These are phyloP conservation scores for Penicillium corylophilum DNA, from an alignment of 2,329 filamentous ascomycete genomes.

Conservation along the genomic window DNA sequence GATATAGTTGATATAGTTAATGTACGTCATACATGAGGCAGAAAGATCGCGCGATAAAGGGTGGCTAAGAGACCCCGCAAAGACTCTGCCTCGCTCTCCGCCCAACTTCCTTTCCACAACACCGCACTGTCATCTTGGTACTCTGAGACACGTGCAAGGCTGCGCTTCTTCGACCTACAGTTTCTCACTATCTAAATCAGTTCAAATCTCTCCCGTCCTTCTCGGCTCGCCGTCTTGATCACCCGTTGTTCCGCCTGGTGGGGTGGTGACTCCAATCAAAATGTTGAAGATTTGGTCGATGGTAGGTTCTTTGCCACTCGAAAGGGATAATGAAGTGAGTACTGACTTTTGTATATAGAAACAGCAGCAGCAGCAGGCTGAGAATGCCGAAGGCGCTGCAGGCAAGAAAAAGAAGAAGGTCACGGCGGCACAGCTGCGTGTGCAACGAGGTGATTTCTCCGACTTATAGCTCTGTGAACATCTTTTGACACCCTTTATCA, in stretches of 20 bases:
- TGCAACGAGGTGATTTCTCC: slow-evolving; percentile 76
- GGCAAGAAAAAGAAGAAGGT: slow-evolving; percentile 97
- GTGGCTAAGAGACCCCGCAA: not conserved
- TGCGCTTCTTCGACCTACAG: not conserved
- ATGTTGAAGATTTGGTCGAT: slow-evolving; percentile 99
- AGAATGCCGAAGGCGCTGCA: slow-evolving; percentile 79
- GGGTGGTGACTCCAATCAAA: slow-evolving; percentile 45
- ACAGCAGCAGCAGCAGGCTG: slow-evolving; percentile 94
- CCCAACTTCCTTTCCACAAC: not conserved
- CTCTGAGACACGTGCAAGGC: not conserved
- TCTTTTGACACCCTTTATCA: not conserved
- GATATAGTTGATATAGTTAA: not conserved
- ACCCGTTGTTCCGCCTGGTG: slow-evolving; percentile 12
- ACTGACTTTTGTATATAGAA: slow-evolving; percentile 33
- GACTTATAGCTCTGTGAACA: not conserved
- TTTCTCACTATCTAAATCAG: not conserved
- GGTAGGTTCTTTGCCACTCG: slow-evolving; percentile 54
- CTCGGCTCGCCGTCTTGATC: not conserved
- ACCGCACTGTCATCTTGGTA: not conserved
- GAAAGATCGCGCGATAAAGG: slow-evolving; percentile 2
- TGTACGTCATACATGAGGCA: slow-evolving; percentile 6
- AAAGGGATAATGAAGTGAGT: not conserved
- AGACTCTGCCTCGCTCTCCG: not conserved
- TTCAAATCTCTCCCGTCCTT: not conserved
- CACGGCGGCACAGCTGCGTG: slow-evolving; percentile 88